Evolutionary conservation across 1,139 yeast genomes (phyloP).

Genomic region (Taphrina flavorubra): DNA sequence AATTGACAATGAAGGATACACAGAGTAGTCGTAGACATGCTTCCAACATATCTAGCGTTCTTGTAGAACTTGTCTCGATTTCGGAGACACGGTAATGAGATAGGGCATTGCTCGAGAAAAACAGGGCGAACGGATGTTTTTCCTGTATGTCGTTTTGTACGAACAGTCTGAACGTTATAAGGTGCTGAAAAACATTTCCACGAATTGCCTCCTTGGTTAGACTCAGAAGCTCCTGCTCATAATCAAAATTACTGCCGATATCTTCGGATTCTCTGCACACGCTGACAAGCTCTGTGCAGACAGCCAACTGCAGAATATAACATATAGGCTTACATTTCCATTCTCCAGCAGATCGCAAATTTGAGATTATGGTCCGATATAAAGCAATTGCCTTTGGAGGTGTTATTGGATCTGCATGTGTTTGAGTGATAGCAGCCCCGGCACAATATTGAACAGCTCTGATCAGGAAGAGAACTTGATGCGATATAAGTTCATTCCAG

Average conservation of each 20-base stretch:
- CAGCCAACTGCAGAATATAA: conserved; percentile 64
- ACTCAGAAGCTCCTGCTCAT: conserved; percentile 56
- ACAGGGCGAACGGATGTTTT: conserved; percentile 32
- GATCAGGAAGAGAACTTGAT: conserved; percentile 1
- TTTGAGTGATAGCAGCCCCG: conserved; percentile 44
- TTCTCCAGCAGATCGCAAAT: conserved; percentile 38
- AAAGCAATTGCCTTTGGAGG: not conserved
- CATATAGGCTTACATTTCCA: conserved; percentile 55
- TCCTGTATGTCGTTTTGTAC: conserved; percentile 44
- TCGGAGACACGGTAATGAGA: conserved; percentile 34
- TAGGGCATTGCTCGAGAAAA: conserved; percentile 23
- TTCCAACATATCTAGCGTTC: conserved; percentile 48
- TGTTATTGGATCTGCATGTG: conserved; percentile 22
- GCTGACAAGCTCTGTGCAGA: conserved; percentile 67
- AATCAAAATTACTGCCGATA: conserved; percentile 51
- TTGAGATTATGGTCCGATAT: conserved; percentile 24
- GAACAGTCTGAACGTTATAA: conserved; percentile 60
- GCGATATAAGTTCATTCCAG: conserved; percentile 12
- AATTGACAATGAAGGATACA: conserved; percentile 59
- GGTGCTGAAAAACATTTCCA: conserved; percentile 79
- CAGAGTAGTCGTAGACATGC: conserved; percentile 64
- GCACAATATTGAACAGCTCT: conserved; percentile 22
- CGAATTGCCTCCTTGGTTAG: conserved; percentile 60
- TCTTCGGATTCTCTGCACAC: conserved; percentile 66
- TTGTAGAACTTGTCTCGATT: conserved; percentile 46